Evolutionary conservation across 495 filamentous ascomycete species (phyloP), one percentile per base, ranked within the genome.

Genomic region (Penicillium arizonense): DNA sequence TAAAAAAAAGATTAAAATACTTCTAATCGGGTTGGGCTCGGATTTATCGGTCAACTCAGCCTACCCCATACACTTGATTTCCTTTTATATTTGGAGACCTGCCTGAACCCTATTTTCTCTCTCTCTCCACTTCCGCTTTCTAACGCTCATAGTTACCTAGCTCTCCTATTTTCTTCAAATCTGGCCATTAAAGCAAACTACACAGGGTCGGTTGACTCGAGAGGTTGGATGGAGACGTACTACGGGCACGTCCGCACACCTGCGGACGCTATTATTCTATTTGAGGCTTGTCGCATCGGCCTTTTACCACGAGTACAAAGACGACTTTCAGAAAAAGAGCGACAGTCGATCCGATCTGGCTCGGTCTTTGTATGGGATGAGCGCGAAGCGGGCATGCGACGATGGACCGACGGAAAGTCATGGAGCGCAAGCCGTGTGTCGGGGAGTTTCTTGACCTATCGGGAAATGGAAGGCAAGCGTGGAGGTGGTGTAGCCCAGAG

Each of bases 361-460:
- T 97, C 95, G 0, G 93, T 98, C 7, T 98, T 97, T 64, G 94
- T 98, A 30, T 98, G 94, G 94, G 95, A 97, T 71, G 94, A 98
- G 77, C 79, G 93, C 57, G 94, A 98, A 77, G 94, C 94, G 8
- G 94, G 94, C 48, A 98, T 98, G 94, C 82, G 94, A 51, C 79
- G 94, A 70, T 98, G 94, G 94, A 98, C 94, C 0, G 94, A 98
- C 61, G 94, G 94, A 18, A 98, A 98, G 68, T 97, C 94, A 38
- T 98, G 94, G 94, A 97, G 95, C 62, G 94, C 94, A 21, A 97
- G 93, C 67, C 83, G 94, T 48, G 94, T 98, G 3, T 97, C 95
- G 0, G 94, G 94, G 14, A 97, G 95, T 74, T 98, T 98, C 64
- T 73, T 98, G 47, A 98, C 94, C 3, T 98, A 98, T 63, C 79